Base-by-base conservation (phyloP, 2,329 filamentous ascomycete genomes). In the Colletotrichum zoysiae region DNA sequence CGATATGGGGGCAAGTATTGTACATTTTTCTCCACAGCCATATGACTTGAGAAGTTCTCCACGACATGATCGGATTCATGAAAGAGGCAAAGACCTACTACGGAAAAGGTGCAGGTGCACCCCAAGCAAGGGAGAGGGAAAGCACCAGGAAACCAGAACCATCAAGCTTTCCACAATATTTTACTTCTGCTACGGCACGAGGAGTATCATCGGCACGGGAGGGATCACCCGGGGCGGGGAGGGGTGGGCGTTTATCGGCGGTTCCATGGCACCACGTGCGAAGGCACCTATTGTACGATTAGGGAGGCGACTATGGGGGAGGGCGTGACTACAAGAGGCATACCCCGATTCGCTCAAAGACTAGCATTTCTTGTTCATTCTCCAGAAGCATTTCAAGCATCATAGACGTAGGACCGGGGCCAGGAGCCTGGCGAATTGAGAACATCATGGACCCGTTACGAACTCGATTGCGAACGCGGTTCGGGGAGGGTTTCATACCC, bases 41-140 rank as follows among this genome's bases (percentile, higher is more conserved):
- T 58, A 65, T 71, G 70, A 73, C 48, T 73, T 73, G 70, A 71
- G 70, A 73, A 71, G 67, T 73, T 73, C 57, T 66, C 66, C 66
- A 73, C 70, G 70, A 71, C 61, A 73, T 71, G 70, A 71, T 65
- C 70, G 57, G 61, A 71, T 73, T 58, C 67, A 71, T 65, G 70
- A 71, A 70, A 66, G 56, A 73, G 62, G 60, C 70, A 73, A 62
- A 73, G 70, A 71, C 70, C 60, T 62, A 71, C 42, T 61, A 71
- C 48, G 61, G 61, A 58, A 66, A 60, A 65, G 70, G 67, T 70
- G 70, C 56, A 68, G 58, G 65, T 42, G 67, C 67, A 53, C 56
- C 61, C 56, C n/a, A 18, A 62, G 56, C 42, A 38, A 71, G 53
- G 59, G 63, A 30, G 64, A 51, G 56, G 55, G 60, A 62, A 65